Evolutionary conservation across 768 basidiomycete genomes (phyloP), one percentile per base, ranked within the genome.

Genomic region (Leccinum subgranulosum): DNA sequence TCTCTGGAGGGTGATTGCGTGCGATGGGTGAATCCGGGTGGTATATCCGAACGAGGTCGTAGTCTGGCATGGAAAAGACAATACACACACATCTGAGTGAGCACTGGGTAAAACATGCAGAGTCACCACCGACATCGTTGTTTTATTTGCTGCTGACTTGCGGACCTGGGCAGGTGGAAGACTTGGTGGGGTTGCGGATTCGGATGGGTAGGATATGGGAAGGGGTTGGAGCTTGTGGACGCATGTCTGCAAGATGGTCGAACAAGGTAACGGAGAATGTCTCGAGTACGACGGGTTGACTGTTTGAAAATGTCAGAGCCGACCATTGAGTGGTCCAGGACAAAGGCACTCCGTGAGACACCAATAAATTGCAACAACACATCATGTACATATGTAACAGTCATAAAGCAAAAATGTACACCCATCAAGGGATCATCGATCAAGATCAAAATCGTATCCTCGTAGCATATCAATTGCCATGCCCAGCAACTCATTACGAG

Each of bases 21-120:
- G 75, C 75, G 21, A 74, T 48, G 23, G 77, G 75, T 43, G 86
- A 86, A 69, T 92, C 89, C 3, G 89, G 89, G 68, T 92, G 89
- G 69, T 91, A 89, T 56, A 89, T 78, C 41, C 85, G 79, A 31
- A 91, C 90, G 47, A 92, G 87, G 60, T 90, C 89, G 65, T 84
- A 89, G 70, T 91, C 89, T 92, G 33, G 61, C 15, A 49, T 28
- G 7, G 43, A 31, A 45, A 23, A 4, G 17, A 36, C 31, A 33
- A 11, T 3, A 29, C 10, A 36, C 39, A 41, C 39, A 43, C 0
- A 23, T 46, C 41, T 59, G 27, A 60, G 61, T 54, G n/a, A 53
- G 49, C 33, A 47, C 39, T 27, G 28, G 31, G 39, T 1, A 19
- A 28, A 27, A 28, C 45, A 55, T 14, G 51, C 31, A 49, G 29